These are phyloP conservation scores for Calonectria hongkongensis DNA, from an alignment of 2,329 filamentous ascomycete species.

Conservation along the genomic window DNA sequence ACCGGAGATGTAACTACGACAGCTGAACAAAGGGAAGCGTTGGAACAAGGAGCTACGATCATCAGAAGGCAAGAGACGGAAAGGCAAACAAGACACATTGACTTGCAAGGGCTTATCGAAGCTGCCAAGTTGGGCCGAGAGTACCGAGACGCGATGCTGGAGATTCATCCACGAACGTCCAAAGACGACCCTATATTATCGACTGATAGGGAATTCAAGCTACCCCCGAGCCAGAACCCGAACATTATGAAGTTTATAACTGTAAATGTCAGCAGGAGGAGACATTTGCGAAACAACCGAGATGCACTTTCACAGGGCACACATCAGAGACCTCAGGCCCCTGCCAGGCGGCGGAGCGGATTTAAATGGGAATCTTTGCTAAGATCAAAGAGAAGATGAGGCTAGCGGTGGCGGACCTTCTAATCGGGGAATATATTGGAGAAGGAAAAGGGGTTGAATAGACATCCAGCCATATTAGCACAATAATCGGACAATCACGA, in stretches of 20 bases:
- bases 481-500: conserved; percentile 49
- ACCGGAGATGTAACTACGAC: conserved; percentile 51
- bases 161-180: conserved; percentile 64
- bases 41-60: conserved; percentile 47
- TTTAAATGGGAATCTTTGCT: conserved; percentile 53
- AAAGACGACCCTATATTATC: conserved; percentile 63
- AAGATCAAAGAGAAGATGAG: conserved; percentile 49
- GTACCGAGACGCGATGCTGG: conserved; percentile 56
- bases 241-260: conserved; percentile 57
- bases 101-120: conserved; percentile 58
- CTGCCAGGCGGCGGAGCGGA: conserved; percentile 41
- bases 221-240: conserved; percentile 65
- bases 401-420: conserved; percentile 25
- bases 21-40: conserved; percentile 49
- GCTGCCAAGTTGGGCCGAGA: conserved; percentile 55
- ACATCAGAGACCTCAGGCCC: conserved; percentile 30
- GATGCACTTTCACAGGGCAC: conserved; percentile 4
- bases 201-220: conserved; percentile 50
- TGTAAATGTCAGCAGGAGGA: conserved; percentile 33
- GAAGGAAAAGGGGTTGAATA: conserved; percentile 31
- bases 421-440: conserved; percentile 16
- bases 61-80: conserved; percentile 44
- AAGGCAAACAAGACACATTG: conserved; percentile 51
- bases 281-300: conserved; percentile 27
- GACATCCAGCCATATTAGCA: conserved; percentile 30